Base-by-base conservation (phyloP, 78 protist species). In the Dictyostelium firmibasis region DNA sequence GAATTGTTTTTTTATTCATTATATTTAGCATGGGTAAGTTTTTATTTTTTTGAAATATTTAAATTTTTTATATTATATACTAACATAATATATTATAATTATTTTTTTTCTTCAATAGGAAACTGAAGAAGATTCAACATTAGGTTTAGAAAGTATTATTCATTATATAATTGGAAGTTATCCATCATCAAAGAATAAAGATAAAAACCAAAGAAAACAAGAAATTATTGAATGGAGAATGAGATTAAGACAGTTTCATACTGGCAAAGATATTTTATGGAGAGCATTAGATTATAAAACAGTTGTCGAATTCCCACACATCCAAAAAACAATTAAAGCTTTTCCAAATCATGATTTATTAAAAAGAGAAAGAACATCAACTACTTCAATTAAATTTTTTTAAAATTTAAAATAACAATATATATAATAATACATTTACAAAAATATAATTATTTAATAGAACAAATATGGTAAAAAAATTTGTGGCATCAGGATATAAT, bases 91-190 rank as follows among this genome's bases (percentile, higher is more conserved):
- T 67, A 0, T 67, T 67, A 0, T 27, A 10, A 25, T 67, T 67
- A 14, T 11, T 53, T 75, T 77, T 9, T 8, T 14, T 38, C 4
- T 76, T 76, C 20, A 29, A 77, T 77, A 86, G 92, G 93, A 88
- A 79, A 88, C 93, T 6, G 93, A 88, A 79, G 93, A 88, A 64
- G 93, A 88, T 88, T 79, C 87, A 47, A 88, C 93, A 29, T 18
- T 88, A 6, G 93, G 93, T 41, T 62, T 79, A 18, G 93, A 88
- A 44, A 79, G 86, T 79, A 88, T 88, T 47, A 88, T 88, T 6
- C 93, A 88, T 88, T 88, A 88, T 88, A 85, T 88, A n/a, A 88
- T 88, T 79, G 93, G 93, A 13, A 88, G 93, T 64, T 88, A 88
- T 79, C 93, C 93, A 23, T 86, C 92, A 53, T 78, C 84, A 74